Evolutionary conservation across 495 filamentous ascomycete species (phyloP), one percentile per base, ranked within the genome.

Genomic region (Trichoderma erinaceum): DNA sequence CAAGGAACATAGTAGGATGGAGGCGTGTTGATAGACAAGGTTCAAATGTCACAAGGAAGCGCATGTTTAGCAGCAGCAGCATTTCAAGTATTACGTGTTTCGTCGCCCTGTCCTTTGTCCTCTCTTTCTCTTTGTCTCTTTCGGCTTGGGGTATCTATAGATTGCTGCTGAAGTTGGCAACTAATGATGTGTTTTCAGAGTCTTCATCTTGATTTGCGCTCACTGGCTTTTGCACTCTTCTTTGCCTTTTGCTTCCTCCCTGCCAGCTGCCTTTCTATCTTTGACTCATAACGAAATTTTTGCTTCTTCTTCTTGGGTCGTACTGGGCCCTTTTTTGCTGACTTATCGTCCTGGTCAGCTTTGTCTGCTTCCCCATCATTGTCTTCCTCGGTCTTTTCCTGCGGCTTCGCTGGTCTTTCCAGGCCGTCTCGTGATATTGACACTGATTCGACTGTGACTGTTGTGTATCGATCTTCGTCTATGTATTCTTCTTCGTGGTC

Each of bases 391-490:
- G 83, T 79, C 13, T 84, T 78, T 41, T 76, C 77, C 4, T 78
- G 78, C 29, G 82, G 77, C 71, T 86, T 84, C 65, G 86, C 76
- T 16, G 93, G 73, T 13, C 56, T 18, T 61, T 61, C 56, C 29
- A 61, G 35, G 8, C 89, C 90, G 68, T 91, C 87, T 66, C 86
- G 87, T 3, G 90, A 87, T 10, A 94, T 80, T 72, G 89, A 90
- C 74, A 99, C 92, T n/a, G 89, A 89, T 75, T 97, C 92, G 0
- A 99, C 86, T 0, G 92, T 97, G 38, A 99, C 95, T 4, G 90
- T 96, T 21, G 94, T 97, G 74, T 91, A 96, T 76, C 89, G 90
- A 73, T 97, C 94, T 76, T 98, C 95, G 78, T 99, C 95, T 68
- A 97, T 85, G 78, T 97, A 99, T 77, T 97, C 93, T 66, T 94